Evolutionary conservation across 768 basidiomycete genomes (phyloP).

Genomic region (Stropharia rugosoannulata): DNA sequence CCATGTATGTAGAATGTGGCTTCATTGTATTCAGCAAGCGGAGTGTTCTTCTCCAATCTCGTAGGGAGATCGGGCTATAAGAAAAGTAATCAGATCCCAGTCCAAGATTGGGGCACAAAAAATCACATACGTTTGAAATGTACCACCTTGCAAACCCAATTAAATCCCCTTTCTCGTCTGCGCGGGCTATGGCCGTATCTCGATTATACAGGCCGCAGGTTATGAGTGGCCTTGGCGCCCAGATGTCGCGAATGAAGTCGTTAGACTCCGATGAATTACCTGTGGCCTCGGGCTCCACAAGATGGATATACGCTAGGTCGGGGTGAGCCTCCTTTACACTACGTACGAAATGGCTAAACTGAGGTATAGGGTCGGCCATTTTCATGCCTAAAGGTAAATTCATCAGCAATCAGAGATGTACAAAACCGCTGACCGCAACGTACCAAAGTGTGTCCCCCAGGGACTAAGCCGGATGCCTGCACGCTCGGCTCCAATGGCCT

Average conservation of each 20-base stretch:
- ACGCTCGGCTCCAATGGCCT: conserved; percentile 52
- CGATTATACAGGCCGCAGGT: conserved; percentile 41
- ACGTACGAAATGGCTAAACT: conserved; percentile 51
- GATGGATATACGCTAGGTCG: conserved; percentile 51
- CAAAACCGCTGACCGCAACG: not conserved
- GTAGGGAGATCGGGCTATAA: conserved; percentile 42
- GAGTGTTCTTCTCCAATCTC: conserved; percentile 31
- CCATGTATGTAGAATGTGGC: conserved; percentile 36
- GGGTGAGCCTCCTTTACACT: conserved; percentile 39
- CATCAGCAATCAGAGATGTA: not conserved
- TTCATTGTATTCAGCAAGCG: conserved; percentile 31
- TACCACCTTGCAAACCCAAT: conserved; percentile 30
- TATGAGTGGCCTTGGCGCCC: conserved; percentile 41
- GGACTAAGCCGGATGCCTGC: conserved; percentile 59
- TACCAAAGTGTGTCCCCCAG: conserved; percentile 43
- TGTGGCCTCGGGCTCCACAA: conserved; percentile 35
- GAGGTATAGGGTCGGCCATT: conserved; percentile 54
- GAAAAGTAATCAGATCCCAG: not conserved
- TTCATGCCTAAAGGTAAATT: conserved; percentile 31
- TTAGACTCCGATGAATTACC: conserved; percentile 26
- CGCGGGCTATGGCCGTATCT: conserved; percentile 34
- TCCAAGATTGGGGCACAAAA: not conserved
- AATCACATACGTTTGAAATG: conserved; percentile 30
- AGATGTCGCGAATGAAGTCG: conserved; percentile 46
- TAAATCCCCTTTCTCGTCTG: conserved; percentile 33